phyloP scores from a whole-genome alignment of 306 rosid species.

The Prunus mume region DNA sequence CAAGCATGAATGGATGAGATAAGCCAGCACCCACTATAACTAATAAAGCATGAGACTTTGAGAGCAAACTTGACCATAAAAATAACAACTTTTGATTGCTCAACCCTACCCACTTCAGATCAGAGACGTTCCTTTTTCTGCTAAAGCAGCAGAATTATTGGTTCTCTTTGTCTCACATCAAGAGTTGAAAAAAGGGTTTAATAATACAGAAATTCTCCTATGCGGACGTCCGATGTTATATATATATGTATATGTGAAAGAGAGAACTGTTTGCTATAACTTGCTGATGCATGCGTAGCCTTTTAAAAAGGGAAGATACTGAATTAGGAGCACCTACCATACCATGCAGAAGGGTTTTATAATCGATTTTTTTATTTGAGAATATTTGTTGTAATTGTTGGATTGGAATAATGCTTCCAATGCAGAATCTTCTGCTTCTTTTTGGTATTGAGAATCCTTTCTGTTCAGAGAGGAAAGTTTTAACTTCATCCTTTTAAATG shows the following conservation, averaged over 20 bases:
- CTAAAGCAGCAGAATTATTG: not conserved
- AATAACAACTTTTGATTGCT: constrained; percentile 39
- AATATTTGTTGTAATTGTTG: constrained; percentile 5
- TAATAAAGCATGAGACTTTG: constrained; percentile 20
- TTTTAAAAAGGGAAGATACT: not conserved
- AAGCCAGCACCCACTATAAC: constrained; percentile 12
- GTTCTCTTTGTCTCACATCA: not conserved
- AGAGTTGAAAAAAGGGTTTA: not conserved
- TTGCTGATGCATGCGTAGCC: not conserved
- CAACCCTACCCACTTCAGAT: constrained; percentile 38
- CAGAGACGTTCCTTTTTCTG: constrained; percentile 1
- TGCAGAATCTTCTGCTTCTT: not conserved
- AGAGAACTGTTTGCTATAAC: not conserved
- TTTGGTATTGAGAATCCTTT: not conserved
- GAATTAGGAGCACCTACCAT: constrained; percentile 2
- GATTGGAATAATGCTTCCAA: not conserved
- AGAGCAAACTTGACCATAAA: constrained; percentile 29
- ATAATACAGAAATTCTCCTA: not conserved
- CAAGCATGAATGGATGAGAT: not conserved
- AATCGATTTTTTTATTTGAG: not conserved
- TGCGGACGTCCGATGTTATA: too few relatives aligned
- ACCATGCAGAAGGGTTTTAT: not conserved
- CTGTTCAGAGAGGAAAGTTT: not conserved
- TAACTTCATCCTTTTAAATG: not conserved
- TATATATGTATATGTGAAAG: not conserved